Conservation (phyloP, 768 basidiomycete genomes). For the Leucocoprinus sp. region DNA sequence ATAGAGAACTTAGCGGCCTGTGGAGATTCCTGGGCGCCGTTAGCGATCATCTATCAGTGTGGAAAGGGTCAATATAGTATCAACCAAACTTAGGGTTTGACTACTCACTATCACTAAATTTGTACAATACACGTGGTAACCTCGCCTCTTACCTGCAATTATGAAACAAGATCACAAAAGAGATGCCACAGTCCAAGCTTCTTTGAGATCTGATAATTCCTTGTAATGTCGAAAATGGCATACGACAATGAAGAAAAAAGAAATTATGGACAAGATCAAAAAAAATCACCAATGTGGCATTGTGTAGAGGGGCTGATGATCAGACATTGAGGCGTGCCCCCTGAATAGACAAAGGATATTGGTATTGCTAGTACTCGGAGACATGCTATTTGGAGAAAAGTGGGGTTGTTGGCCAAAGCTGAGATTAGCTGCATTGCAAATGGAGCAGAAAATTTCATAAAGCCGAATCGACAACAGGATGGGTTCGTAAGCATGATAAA, state of each 20-base stretch:
- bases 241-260: slow-evolving; percentile 38
- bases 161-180: too few relatives aligned
- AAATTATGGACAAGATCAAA: slow-evolving; percentile 41
- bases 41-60: slow-evolving; percentile 21
- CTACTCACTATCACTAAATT: too few relatives aligned
- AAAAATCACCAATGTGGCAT: slow-evolving; percentile 44
- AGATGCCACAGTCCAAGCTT: too few relatives aligned
- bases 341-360: slow-evolving; percentile 39
- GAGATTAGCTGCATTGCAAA: slow-evolving; percentile 25
- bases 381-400: slow-evolving; percentile 34
- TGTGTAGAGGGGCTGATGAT: slow-evolving; percentile 33
- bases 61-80: background rate
- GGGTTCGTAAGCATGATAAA: background rate
- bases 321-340: slow-evolving; percentile 46
- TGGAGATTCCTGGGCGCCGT: slow-evolving; percentile 22
- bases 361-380: slow-evolving; percentile 44
- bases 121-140: too few relatives aligned
- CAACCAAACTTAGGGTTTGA: too few relatives aligned
- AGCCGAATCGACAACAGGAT: slow-evolving; percentile 21
- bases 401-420: slow-evolving; percentile 21
- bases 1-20: slow-evolving; percentile 21
- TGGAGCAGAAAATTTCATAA: slow-evolving; percentile 24
- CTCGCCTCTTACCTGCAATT: too few relatives aligned
- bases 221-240: slow-evolving; percentile 10
- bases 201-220: too few relatives aligned